phyloP scores from a whole-genome alignment of 2,329 filamentous ascomycete species.

The Aureobasidium zeae region DNA sequence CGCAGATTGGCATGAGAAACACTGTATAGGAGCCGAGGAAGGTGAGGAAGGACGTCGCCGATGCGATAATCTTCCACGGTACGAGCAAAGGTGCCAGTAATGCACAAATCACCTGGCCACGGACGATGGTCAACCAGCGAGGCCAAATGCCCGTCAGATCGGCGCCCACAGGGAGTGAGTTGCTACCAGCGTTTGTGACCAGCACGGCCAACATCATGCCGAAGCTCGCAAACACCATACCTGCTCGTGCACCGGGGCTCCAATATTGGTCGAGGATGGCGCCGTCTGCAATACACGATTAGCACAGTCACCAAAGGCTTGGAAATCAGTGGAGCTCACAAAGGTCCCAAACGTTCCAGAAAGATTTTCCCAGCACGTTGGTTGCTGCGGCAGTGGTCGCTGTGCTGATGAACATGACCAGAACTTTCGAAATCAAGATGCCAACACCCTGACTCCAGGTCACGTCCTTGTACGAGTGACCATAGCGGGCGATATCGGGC shows the following conservation, averaged over 20 bases:
- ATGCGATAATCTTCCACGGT: constrained; percentile 10
- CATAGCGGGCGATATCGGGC: constrained; percentile 5
- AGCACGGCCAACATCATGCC: constrained; percentile 8
- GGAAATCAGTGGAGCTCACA: background rate
- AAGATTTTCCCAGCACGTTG: background rate
- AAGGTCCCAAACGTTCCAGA: constrained; percentile 3
- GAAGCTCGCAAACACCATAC: constrained; percentile 1
- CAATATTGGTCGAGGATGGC: constrained; percentile 8
- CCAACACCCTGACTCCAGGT: constrained; percentile 3
- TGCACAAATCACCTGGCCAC: background rate
- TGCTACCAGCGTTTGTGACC: constrained; percentile 2
- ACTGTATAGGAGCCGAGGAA: constrained; percentile 3
- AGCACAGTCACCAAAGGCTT: background rate
- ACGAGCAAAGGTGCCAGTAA: background rate
- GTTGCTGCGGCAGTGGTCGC: constrained; percentile 5
- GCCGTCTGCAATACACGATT: background rate
- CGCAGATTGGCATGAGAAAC: constrained; percentile 6
- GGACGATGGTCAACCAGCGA: constrained; percentile 2
- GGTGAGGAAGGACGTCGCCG: constrained; percentile 1
- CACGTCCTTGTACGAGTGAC: constrained; percentile 2
- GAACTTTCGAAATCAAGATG: background rate
- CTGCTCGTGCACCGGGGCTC: background rate
- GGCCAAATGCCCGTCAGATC: constrained; percentile 1
- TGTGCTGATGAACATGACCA: constrained; percentile 7
- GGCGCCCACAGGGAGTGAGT: constrained; percentile 3